Evolutionary conservation across 2,329 filamentous ascomycete species (phyloP), one percentile per base, ranked within the genome.

Genomic region (Pseudogymnoascus sp.): DNA sequence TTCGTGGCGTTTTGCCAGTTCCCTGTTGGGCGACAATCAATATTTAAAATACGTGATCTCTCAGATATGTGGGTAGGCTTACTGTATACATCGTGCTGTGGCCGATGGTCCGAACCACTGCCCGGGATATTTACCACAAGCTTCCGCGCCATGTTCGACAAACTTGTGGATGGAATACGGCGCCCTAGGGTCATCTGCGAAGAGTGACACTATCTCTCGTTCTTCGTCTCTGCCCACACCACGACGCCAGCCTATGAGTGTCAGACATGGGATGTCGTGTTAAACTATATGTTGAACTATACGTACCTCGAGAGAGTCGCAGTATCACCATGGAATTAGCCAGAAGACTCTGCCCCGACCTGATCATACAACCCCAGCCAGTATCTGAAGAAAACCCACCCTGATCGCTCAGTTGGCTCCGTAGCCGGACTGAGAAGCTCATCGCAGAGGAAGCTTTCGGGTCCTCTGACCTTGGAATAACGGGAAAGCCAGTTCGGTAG

Each of bases 61-160:
- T 61, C 11, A 40, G 35, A 35, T 7, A 21, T 11, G 21, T 6
- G 21, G 38, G 55, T 3, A 25, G 52, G 76, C 89, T 74, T 78
- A 96, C 92, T 95, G 88, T 68, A 99, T 97, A 74, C 95, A 97
- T 63, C 88, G 86, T 55, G 95, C 93, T 8, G 95, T 96, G 5
- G 95, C 95, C 16, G 92, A 97, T n/a, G 95, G 95, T 0, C 95
- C 95, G 76, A 99, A 99, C 95, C 95, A 99, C 76, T 97, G 91
- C 38, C 95, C 95, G 0, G 95, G 95, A 71, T 96, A 90, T 75
- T 96, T 97, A 3, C 91, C 93, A 75, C 95, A 99, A 2, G 89
- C 88, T 37, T 83, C 81, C 23, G 92, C 92, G 16, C 95, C 95
- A 69, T 96, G 89, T 61, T 88, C 82, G 37, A 99, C 95, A 71